Conservation (phyloP, 306 rosid species). For the Rosa persica region DNA sequence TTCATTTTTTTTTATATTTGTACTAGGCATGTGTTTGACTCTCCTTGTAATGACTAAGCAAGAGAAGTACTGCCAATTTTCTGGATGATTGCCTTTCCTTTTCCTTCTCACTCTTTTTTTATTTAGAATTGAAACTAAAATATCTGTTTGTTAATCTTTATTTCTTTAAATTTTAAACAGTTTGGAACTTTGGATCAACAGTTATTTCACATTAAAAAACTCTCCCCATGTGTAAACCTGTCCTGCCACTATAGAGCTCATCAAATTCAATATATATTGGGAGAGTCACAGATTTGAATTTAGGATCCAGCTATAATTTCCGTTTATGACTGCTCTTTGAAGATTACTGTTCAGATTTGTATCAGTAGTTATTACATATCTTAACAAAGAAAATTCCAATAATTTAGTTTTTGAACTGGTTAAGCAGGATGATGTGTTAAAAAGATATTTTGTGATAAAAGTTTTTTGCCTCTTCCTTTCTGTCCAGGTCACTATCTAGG, state of each 20-base stretch:
- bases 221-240: background rate
- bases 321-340: background rate
- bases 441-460: background rate
- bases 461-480: background rate
- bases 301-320: background rate
- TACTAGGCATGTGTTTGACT: background rate
- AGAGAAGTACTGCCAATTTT: background rate
- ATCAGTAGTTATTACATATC: background rate
- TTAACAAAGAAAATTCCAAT: background rate
- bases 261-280: background rate
- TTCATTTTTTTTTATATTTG: conserved; percentile 5
- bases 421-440: background rate
- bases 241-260: background rate
- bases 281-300: background rate
- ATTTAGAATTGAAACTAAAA: background rate
- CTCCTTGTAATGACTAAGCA: background rate
- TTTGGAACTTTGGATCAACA: background rate
- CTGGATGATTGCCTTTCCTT: background rate
- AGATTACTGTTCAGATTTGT: background rate
- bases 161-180: background rate
- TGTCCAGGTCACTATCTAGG: conserved; percentile 89
- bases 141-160: background rate
- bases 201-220: background rate
- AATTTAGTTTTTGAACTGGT: conserved; percentile 11
- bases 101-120: background rate